Percentiles rank a stretch among this genome's conserved stretches.
These are phyloP conservation scores for Phytophthora pluvialis DNA, from an alignment of 352 stramenopile genomes.

Conservation along the genomic window DNA sequence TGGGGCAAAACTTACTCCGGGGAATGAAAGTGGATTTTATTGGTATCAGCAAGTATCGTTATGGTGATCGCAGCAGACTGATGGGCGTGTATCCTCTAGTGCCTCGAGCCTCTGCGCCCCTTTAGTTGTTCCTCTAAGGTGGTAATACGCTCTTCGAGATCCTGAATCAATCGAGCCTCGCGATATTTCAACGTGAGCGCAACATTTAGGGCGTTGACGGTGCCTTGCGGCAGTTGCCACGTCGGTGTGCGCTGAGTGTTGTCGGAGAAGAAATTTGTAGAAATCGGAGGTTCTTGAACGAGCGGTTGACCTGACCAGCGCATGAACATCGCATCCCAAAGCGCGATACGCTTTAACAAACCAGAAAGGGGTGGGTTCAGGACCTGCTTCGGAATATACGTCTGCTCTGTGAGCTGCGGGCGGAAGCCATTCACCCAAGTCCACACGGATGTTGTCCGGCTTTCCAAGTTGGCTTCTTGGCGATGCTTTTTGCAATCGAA, in stretches of 20 bases:
- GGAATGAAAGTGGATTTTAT: slow-evolving; percentile 15
- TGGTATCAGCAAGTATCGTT: slow-evolving; percentile 10
- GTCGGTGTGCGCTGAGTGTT: slow-evolving; percentile 62
- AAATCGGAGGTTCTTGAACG: slow-evolving; percentile 47
- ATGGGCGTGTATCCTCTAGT: slow-evolving; percentile 27
- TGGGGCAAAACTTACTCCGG: slow-evolving; percentile 45
- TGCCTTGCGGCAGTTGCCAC: slow-evolving; percentile 69
- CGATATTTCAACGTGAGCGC: slow-evolving; percentile 48
- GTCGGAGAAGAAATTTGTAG: slow-evolving; percentile 61
- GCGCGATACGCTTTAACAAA: slow-evolving; percentile 62
- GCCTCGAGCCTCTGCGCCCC: slow-evolving; percentile 32
- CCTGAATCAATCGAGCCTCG: slow-evolving; percentile 51
- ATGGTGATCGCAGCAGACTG: not conserved
- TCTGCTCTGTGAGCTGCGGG: slow-evolving; percentile 61
- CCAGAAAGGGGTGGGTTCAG: slow-evolving; percentile 66
- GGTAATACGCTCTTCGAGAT: slow-evolving; percentile 45
- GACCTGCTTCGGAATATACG: slow-evolving; percentile 52
- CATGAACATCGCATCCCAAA: slow-evolving; percentile 82
- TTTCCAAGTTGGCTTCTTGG: slow-evolving; percentile 58
- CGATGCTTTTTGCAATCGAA: slow-evolving; percentile 94
- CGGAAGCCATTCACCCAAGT: slow-evolving; percentile 86
- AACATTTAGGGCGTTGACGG: slow-evolving; percentile 57
- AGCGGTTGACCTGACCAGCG: slow-evolving; percentile 75
- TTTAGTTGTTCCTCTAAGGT: slow-evolving; percentile 41
- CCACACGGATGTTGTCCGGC: slow-evolving; percentile 77